Percentiles rank a stretch among this genome's conserved stretches.
These are phyloP conservation scores for Suillus ampliporus DNA, from an alignment of 768 basidiomycete species.

Conservation along the genomic window DNA sequence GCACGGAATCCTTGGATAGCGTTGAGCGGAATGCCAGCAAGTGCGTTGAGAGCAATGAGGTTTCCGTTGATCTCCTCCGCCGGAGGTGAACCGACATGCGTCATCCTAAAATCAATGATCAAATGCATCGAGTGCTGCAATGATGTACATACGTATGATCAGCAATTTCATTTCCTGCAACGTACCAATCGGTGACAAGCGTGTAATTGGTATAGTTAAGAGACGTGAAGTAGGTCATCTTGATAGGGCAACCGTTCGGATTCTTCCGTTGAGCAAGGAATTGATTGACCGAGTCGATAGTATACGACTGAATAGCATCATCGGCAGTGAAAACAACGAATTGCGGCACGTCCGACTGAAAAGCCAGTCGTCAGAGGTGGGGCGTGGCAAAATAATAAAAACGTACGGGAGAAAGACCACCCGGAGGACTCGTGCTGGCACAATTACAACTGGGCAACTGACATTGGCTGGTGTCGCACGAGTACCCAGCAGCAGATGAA, in stretches of 20 bases:
- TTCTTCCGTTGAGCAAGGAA: slow-evolving; percentile 77
- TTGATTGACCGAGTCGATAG: slow-evolving; percentile 73
- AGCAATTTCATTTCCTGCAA: slow-evolving; percentile 84
- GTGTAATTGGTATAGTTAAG: slow-evolving; percentile 79
- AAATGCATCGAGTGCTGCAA: no score
- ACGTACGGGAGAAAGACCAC: slow-evolving; percentile 67
- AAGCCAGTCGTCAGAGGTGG: background rate
- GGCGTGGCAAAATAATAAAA: background rate
- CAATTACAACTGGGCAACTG: slow-evolving; percentile 74
- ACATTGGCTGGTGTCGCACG: slow-evolving; percentile 69
- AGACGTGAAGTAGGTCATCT: slow-evolving; percentile 79
- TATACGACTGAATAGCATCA: slow-evolving; percentile 80
- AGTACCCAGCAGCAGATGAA: slow-evolving; percentile 65
- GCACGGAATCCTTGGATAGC: slow-evolving; percentile 77
- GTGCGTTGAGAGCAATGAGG: slow-evolving; percentile 76
- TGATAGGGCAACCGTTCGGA: slow-evolving; percentile 76
- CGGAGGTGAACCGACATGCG: slow-evolving; percentile 70
- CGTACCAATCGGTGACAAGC: slow-evolving; percentile 79
- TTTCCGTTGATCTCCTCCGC: slow-evolving; percentile 77
- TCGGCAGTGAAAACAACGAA: slow-evolving; percentile 80
- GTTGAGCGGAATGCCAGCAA: slow-evolving; percentile 74
- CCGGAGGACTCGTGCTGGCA: slow-evolving; percentile 75
- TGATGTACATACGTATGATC: slow-evolving; percentile 65
- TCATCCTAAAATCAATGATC: slow-evolving; percentile 49
- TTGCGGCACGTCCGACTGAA: slow-evolving; percentile 62